These are phyloP conservation scores for Arthrobotrys megalospora DNA, from an alignment of 2,329 filamentous ascomycete species.

Conservation along the genomic window DNA sequence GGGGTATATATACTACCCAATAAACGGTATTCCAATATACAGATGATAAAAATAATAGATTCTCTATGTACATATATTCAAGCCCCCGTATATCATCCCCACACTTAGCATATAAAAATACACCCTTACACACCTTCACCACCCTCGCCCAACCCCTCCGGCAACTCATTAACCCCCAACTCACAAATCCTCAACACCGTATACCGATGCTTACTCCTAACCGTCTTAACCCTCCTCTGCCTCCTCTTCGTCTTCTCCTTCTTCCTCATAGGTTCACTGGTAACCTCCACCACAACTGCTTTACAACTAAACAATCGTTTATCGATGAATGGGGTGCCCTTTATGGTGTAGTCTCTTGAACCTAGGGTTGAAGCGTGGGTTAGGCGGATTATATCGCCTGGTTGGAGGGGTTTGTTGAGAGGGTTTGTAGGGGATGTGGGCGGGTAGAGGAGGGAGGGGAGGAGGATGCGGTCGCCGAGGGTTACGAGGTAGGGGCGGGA, in stretches of 20 bases:
- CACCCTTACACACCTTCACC: too few species aligned
- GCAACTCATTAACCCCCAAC: slow-evolving; percentile 76
- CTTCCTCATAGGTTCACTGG: slow-evolving; percentile 82
- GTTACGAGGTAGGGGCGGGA: slow-evolving; percentile 85
- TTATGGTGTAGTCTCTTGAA: slow-evolving; percentile 89
- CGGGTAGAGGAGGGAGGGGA: slow-evolving; percentile 82
- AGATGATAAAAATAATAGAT: background rate
- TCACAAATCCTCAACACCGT: slow-evolving; percentile 89
- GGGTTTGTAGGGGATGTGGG: slow-evolving; percentile 37
- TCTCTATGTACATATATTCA: background rate
- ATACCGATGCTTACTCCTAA: slow-evolving; percentile 91
- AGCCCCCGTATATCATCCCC: background rate
- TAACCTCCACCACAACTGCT: slow-evolving; percentile 85
- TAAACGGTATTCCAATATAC: background rate
- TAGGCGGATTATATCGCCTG: slow-evolving; percentile 87
- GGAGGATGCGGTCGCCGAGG: slow-evolving; percentile 79
- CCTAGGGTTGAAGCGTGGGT: slow-evolving; percentile 88
- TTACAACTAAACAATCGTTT: slow-evolving; percentile 87
- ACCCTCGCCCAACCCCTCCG: slow-evolving; percentile 70
- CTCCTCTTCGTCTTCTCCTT: slow-evolving; percentile 87
- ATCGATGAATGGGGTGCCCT: slow-evolving; percentile 85
- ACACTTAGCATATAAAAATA: too few species aligned
- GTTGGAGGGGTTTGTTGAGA: slow-evolving; percentile 65
- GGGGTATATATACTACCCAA: background rate
- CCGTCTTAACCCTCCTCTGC: slow-evolving; percentile 79